These are phyloP conservation scores for barley (Hordeum vulgare) DNA, from an alignment of 176 grass and related monocot genomes.

Conservation along the genomic window DNA sequence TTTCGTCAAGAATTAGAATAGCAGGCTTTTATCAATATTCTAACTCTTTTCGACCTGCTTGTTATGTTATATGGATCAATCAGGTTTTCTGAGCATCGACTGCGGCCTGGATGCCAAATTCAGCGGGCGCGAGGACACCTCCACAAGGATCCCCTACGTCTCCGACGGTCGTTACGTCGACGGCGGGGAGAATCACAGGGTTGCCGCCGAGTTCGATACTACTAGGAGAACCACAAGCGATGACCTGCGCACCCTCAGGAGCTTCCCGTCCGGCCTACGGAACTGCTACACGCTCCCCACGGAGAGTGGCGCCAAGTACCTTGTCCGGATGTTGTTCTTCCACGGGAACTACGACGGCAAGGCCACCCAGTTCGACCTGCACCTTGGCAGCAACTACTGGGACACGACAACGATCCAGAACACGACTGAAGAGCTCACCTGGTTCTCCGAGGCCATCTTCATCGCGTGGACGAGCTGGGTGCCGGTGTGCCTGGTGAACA, in stretches of 20 bases:
- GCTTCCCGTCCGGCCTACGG: conserved; percentile 26
- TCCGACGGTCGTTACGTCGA: not conserved
- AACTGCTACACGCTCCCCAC: conserved; percentile 39
- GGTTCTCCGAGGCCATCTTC: not conserved
- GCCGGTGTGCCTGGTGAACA: conserved; percentile 44
- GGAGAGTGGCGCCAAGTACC: not conserved
- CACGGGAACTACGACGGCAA: conserved; percentile 33
- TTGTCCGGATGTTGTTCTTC: not conserved
- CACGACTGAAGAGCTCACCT: too few species aligned
- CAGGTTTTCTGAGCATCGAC: not conserved
- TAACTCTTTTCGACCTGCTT: not conserved
- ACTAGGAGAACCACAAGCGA: too few species aligned
- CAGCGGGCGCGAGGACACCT: not conserved
- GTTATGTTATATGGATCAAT: not conserved
- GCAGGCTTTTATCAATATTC: not conserved
- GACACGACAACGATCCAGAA: not conserved
- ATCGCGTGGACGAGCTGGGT: not conserved
- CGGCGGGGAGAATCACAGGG: not conserved
- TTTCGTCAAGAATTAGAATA: not conserved
- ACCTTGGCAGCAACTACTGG: conserved; percentile 16
- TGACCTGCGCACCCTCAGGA: not conserved
- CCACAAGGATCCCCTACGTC: not conserved
- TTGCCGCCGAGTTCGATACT: too few species aligned
- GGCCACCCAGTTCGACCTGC: not conserved
- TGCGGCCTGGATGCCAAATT: not conserved